Evolutionary conservation across 2,329 filamentous ascomycete genomes (phyloP), one percentile per base, ranked within the genome.

Genomic region (Colletotrichum siamense): DNA sequence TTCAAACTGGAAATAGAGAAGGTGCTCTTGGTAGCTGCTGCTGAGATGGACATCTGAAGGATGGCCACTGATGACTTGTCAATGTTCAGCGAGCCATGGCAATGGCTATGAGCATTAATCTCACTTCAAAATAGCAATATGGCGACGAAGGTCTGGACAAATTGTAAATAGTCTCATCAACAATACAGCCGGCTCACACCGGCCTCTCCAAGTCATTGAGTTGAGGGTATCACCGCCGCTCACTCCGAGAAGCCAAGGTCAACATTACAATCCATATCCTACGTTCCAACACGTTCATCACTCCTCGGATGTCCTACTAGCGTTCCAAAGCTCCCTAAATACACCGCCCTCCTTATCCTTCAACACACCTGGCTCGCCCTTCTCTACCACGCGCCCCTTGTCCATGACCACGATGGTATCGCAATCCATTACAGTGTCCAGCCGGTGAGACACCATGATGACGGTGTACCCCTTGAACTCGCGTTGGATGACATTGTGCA

Each of bases 401-500:
- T 88, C 84, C 83, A 89, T 85, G 10, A 89, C 86, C 3, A 85
- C 82, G 62, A 89, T 83, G 26, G 81, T 82, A 77, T 89, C 87
- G 8, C 87, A 89, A 69, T 87, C 86, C 70, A 88, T 82, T 32
- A 90, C 88, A 39, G 87, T 88, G 13, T 85, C 82, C 32, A 86
- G 76, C n/a, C 84, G 81, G 73, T 86, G 85, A 52, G 82, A 83
- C 2, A 86, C 82, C 79, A 84, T 84, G 32, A 86, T 77, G 55
- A 94, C 87, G 0, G 92, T 94, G 77, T 84, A 83, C 6, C 73
- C 79, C 9, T 71, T 73, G 73, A 85, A 84, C 70, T 84, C 83
- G 6, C 77, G 57, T 13, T 73, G 44, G 34, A 84, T 83, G 0
- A 84, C 80, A 36, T 71, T 65, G 77, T 82, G 81, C 82, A 85